Conservation (phyloP, 2,329 filamentous ascomycete genomes). For the Emericellopsis atlantica region DNA sequence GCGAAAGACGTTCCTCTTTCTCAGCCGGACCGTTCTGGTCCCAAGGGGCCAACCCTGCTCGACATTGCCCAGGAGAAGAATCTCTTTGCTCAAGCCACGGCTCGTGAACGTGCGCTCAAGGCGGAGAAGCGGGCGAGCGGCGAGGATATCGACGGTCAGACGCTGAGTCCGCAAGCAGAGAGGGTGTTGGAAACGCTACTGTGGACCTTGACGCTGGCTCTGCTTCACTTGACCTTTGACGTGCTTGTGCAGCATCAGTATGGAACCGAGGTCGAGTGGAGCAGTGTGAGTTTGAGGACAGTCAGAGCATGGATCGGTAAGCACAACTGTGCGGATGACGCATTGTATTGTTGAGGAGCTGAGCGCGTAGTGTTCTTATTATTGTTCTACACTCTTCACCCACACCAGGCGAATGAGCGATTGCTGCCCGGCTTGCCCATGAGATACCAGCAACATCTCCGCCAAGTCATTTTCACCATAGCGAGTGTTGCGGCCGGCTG, state of each 20-base stretch:
- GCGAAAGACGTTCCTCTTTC: slow-evolving; percentile 44
- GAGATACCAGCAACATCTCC: slow-evolving; percentile 31
- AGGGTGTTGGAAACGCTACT: slow-evolving; percentile 42
- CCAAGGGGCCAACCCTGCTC: slow-evolving; percentile 54
- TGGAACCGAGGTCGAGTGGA: slow-evolving; percentile 51
- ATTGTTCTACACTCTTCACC: slow-evolving; percentile 45
- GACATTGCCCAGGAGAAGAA: slow-evolving; percentile 55
- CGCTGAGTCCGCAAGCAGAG: slow-evolving; percentile 31
- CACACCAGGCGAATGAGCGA: slow-evolving; percentile 30
- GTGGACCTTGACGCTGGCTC: slow-evolving; percentile 50
- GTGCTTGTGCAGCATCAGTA: slow-evolving; percentile 72
- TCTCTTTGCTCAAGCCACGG: slow-evolving; percentile 38
- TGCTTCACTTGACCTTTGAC: slow-evolving; percentile 67
- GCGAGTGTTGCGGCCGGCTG: slow-evolving; percentile 53
- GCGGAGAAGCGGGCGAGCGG: slow-evolving; percentile 6
- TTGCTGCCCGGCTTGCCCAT: slow-evolving; percentile 37
- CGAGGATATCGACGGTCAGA: slow-evolving; percentile 14
- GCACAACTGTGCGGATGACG: neutral
- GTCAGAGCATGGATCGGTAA: slow-evolving; percentile 39
- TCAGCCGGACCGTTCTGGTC: slow-evolving; percentile 57
- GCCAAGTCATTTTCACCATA: slow-evolving; percentile 50
- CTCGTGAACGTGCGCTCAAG: slow-evolving; percentile 19
- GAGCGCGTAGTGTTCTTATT: slow-evolving; percentile 33
- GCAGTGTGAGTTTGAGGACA: slow-evolving; percentile 37
- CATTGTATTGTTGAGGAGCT: neutral